Evolutionary conservation across 148 eudicot genomes (phyloP).

Genomic region (Polygonum aviculare): DNA sequence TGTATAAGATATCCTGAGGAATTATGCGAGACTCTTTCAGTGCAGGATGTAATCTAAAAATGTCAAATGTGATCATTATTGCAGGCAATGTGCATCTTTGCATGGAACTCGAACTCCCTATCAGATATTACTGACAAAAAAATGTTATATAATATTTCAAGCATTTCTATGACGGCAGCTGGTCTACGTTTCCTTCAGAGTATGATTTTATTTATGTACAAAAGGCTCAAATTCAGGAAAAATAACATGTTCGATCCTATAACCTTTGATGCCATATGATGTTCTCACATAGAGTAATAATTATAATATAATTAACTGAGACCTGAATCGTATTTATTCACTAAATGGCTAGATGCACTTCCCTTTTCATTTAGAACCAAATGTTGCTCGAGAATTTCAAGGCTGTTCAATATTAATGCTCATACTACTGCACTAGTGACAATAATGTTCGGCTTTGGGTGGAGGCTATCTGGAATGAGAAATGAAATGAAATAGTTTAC

Average conservation of each 20-base stretch:
- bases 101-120: constrained; percentile 55
- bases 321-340: neutral
- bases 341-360: neutral
- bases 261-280: neutral
- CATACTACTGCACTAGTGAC: neutral
- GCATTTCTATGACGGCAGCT: constrained; percentile 91
- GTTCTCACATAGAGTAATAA: neutral
- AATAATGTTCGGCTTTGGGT: neutral
- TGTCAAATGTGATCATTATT: constrained; percentile 9
- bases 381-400: neutral
- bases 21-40: neutral
- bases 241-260: neutral
- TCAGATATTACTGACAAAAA: constrained; percentile 44
- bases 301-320: neutral
- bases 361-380: neutral
- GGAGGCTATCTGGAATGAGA: neutral
- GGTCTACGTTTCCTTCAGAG: constrained; percentile 86
- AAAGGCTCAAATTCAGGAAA: neutral
- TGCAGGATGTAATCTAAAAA: neutral
- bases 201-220: constrained; percentile 19
- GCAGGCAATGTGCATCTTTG: constrained; percentile 83
- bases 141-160: constrained; percentile 51
- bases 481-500: neutral
- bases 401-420: neutral
- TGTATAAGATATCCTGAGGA: constrained; percentile 2